Base-by-base conservation (phyloP, 129 eudicot species). In the Chrysanthemum seticuspe region DNA sequence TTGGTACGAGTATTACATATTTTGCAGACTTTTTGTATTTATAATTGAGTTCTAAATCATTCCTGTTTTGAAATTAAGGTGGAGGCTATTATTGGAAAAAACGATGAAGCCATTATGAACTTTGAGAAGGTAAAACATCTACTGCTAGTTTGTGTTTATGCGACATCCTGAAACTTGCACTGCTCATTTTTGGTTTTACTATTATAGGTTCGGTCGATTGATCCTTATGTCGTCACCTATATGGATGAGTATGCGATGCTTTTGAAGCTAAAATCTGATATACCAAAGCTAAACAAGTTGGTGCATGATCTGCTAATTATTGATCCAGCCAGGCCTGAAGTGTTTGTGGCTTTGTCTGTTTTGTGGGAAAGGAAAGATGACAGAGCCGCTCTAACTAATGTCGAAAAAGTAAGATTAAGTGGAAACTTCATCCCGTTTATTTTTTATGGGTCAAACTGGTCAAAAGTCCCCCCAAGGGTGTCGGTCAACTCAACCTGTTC, bases 221-320 rank as follows among this genome's bases (percentile, higher is more conserved):
- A 94, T 88, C 98, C 98, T 70, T 85, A 87, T 70, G 81, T 88
- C 50, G 74, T 94, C 53, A 94, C 96, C 12, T 94, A 90, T 79
- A 94, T 94, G 98, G 98, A 94, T 71, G 98, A 94, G 83, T 94
- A 90, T 85, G 98, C 98, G 49, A 87, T 94, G 96, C 98, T 94
- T 76, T 85, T 94, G 69, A 94, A 90, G 91, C 77, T 76, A 48
- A 94, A 90, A 72, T 85, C 96, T 74, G 98, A 94, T 48, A 68
- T 83, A 34, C 66, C 85, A 31, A 94, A 90, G 83, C 77, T 94
- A 68, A 94, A 79, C 89, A 94, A 94, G 82, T 80, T 94, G 55
- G 96, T 90, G 50, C 97, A 90, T 78, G 98, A 94, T 75, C 79
- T 94, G 65, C 79, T 94, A 67, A 86, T 67, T 66, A 86, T 90